These are phyloP conservation scores for Phalaenopsis equestris DNA, from an alignment of 106 monocot genomes.

Conservation along the genomic window DNA sequence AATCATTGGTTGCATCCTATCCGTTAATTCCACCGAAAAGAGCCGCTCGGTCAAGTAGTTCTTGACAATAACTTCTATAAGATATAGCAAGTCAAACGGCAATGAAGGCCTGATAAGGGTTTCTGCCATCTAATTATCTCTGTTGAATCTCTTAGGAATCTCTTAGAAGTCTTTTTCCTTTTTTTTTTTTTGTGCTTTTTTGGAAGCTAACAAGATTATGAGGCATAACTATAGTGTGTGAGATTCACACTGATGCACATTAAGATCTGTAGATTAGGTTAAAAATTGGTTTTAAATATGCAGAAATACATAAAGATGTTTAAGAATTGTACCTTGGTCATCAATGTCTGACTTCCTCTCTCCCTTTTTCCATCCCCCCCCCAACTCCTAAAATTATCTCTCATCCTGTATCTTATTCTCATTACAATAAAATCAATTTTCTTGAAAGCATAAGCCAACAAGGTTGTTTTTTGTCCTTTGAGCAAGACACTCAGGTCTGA, in stretches of 20 bases:
- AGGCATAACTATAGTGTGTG: background rate
- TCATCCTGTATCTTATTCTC: too few species aligned
- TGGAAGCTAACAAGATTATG: background rate
- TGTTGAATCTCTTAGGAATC: background rate
- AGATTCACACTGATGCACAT: background rate
- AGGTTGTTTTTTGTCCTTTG: background rate
- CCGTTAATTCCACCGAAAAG: background rate
- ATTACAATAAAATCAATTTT: background rate
- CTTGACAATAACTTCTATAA: background rate
- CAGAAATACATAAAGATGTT: background rate
- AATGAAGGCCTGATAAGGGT: background rate
- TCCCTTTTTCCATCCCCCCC: too few species aligned
- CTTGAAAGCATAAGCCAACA: background rate
- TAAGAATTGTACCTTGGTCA: background rate
- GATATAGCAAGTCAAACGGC: background rate
- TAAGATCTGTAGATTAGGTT: background rate
- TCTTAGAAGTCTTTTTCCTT: background rate
- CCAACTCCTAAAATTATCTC: too few species aligned
- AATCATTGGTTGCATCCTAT: background rate
- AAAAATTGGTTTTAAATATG: background rate
- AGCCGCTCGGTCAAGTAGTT: background rate
- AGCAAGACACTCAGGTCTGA: background rate
- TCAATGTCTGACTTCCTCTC: too few species aligned
- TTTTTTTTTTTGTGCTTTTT: background rate
- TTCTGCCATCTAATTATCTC: background rate